Evolutionary conservation across 805 yeast species (phyloP), one percentile per base, ranked within the genome.

Genomic region (Pichia ethanolica): DNA sequence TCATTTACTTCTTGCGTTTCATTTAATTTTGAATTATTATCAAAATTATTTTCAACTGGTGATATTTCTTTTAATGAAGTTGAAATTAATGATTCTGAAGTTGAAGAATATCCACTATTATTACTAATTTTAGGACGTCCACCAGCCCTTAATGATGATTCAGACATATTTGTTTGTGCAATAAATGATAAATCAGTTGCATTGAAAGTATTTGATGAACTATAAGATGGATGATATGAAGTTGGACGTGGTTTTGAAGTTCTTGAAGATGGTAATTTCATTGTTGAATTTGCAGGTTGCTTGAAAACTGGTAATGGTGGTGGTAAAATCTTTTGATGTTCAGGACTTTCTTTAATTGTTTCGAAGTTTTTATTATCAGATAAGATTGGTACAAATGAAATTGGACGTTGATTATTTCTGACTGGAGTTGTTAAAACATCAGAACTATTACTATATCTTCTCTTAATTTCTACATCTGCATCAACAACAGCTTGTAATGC

Each of bases 181-280:
- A 63, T 49, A 52, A 60, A 66, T 5, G 67, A 56, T 35, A 60
- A 54, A 50, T 66, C 70, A 12, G 59, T 56, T 28, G 61, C 45
- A 44, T 53, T 56, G 45, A 55, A 62, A 40, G 38, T 41, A 13
- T 40, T 44, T 39, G 63, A 53, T 50, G 71, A 55, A 32, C 71
- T 56, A 32, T 79, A 71, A 2, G 83, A 75, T 14, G 95, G 95
- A 61, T 86, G 90, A 60, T 83, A 86, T 9, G 93, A 85, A 0
- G 91, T 86, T 39, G 95, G 95, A 63, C 95, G 77, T 50, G 89
- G 90, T 59, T 78, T 82, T 63, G 79, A 76, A 10, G 72, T 59
- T 46, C 72, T 71, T 32, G 60, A 37, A 6, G 61, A 56, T 10
- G 58, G 56, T 42, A 59, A 58, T 7, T 59, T 53, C 78, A 76